phyloP scores from a whole-genome alignment of 805 yeast species.

The Ogataea angusta region DNA sequence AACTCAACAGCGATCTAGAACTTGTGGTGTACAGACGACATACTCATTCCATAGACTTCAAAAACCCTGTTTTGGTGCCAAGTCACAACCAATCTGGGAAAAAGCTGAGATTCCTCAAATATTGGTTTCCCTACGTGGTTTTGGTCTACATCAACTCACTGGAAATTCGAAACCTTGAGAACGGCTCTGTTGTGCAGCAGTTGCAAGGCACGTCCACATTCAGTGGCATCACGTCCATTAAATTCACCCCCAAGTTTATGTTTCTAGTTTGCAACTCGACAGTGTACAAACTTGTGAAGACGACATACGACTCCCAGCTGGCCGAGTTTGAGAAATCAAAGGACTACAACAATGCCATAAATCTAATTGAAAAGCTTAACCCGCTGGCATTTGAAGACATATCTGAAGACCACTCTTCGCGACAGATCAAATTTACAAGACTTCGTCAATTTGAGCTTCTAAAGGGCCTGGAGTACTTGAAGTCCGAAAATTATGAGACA shows the following conservation, averaged over 20 bases:
- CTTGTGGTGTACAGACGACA: conserved; percentile 17
- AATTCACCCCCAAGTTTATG: conserved; percentile 26
- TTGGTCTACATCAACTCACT: conserved; percentile 29
- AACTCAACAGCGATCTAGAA: conserved; percentile 23
- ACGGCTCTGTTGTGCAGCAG: conserved; percentile 36
- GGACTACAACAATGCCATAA: conserved; percentile 43
- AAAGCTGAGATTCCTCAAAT: conserved; percentile 29
- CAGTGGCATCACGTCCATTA: conserved; percentile 16
- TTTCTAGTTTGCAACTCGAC: conserved; percentile 29
- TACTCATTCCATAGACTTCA: conserved; percentile 19
- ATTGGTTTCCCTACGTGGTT: conserved; percentile 41
- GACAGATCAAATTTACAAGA: conserved; percentile 32
- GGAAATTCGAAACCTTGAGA: conserved; percentile 37
- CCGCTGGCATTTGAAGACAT: conserved; percentile 23
- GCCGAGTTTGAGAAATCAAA: conserved; percentile 28
- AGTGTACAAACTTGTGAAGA: conserved; percentile 27
- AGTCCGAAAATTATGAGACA: conserved; percentile 29
- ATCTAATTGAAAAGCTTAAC: conserved; percentile 35
- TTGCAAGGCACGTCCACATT: conserved; percentile 8
- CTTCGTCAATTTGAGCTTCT: conserved; percentile 43
- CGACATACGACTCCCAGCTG: conserved; percentile 34
- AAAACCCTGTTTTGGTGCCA: conserved; percentile 20
- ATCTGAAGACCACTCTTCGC: conserved; percentile 19
- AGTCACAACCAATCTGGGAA: conserved; percentile 16
- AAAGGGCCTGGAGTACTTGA: conserved; percentile 34